These are phyloP conservation scores for Tranzscheliella williamsii DNA, from an alignment of 1,284 basidiomycete species.

Conservation along the genomic window DNA sequence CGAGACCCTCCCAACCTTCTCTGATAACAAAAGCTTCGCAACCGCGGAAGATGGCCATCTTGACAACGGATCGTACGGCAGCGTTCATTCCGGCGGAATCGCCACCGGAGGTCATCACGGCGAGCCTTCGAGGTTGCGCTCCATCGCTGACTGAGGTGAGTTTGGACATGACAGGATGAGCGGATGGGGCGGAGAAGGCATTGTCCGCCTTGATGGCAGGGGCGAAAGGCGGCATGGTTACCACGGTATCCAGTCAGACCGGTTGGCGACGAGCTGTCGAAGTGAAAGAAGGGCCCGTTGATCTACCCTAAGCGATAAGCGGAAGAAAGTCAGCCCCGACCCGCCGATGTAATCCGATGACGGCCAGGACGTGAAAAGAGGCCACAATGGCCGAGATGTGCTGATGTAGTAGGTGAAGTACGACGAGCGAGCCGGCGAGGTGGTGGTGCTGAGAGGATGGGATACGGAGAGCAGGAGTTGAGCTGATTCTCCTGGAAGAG, in stretches of 20 bases:
- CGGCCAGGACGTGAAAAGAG: not conserved
- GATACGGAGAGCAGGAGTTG: no score
- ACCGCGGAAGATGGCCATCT: conserved; percentile 68
- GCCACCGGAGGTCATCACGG: conserved; percentile 92
- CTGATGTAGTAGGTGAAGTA: not conserved
- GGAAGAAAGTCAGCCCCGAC: no score
- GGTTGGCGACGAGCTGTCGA: no score
- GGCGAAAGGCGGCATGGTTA: conserved; percentile 26
- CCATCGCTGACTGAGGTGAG: conserved; percentile 6
- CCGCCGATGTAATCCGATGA: not conserved
- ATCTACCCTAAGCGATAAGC: no score
- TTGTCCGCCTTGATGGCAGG: conserved; percentile 27
- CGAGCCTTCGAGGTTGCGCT: conserved; percentile 63
- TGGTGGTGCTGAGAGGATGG: no score
- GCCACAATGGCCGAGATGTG: not conserved
- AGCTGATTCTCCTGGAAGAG: no score
- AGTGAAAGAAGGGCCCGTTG: no score
- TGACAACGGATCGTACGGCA: conserved; percentile 55
- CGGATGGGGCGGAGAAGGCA: conserved; percentile 9
- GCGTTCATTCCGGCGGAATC: conserved; percentile 77
- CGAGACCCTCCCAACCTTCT: conserved; percentile 95
- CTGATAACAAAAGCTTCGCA: conserved; percentile 64
- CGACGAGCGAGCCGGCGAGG: no score
- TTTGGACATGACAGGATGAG: conserved; percentile 13
- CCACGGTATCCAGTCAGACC: not conserved